Evolutionary conservation across 257 asterid genomes (phyloP).

Genomic region (Rubia yunnanensis): DNA sequence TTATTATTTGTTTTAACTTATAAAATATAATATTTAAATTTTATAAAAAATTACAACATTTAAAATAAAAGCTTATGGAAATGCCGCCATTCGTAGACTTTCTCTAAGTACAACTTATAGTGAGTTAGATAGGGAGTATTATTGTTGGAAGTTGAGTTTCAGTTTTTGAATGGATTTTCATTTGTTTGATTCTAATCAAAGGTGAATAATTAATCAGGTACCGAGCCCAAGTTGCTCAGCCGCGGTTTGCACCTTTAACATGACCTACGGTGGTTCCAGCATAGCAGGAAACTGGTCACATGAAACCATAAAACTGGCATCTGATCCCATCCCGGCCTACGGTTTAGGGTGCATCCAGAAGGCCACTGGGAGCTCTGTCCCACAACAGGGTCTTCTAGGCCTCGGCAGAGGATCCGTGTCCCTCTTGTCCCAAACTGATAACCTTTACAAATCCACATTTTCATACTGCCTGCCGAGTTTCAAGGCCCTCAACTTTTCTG

Average conservation of each 20-base stretch:
- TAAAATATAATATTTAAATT: no score
- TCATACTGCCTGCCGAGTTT: constrained; percentile 80
- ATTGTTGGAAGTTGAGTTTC: no score
- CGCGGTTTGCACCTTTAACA: constrained; percentile 45
- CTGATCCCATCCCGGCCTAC: constrained; percentile 40
- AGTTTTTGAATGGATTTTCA: no score
- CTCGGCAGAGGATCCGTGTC: constrained; percentile 76
- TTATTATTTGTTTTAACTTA: no score
- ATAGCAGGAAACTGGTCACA: constrained; percentile 40
- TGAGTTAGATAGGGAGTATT: no score
- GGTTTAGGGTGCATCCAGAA: constrained; percentile 54
- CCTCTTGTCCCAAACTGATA: constrained; percentile 39
- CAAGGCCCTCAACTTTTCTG: constrained; percentile 45
- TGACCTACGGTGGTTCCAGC: constrained; percentile 62
- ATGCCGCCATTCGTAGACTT: no score
- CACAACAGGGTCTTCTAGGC: constrained; percentile 68
- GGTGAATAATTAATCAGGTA: no score
- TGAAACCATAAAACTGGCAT: constrained; percentile 54
- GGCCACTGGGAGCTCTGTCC: constrained; percentile 43
- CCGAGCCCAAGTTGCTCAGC: constrained; percentile 45
- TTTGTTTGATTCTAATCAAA: no score
- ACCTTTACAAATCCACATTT: constrained; percentile 57
- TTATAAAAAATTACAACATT: no score
- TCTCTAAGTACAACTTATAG: no score
- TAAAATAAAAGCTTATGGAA: no score